Base-by-base conservation (phyloP, 495 filamentous ascomycete species). In the Chaetomium cochliodes region DNA sequence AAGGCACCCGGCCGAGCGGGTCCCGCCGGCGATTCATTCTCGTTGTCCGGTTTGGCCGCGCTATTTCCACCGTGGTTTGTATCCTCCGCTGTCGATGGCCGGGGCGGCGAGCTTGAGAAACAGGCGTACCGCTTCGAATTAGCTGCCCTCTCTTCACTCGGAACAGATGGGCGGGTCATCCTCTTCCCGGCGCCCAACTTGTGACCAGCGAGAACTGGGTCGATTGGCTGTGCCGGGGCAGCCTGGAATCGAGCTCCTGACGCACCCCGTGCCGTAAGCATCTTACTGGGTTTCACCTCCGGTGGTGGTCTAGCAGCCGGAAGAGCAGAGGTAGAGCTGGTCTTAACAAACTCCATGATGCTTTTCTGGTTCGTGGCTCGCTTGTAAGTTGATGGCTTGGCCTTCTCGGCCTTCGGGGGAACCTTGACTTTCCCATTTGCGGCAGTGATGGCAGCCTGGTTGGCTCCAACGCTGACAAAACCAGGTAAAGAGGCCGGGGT, bases 31-130 rank as follows among this genome's bases (percentile, higher is more conserved):
- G 67, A 37, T 18, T 78, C 73, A 20, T 72, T 71, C 18, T 70
- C 71, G 13, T 70, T 70, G 5, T 70, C 72, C 9, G 62, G 20
- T 3, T 28, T 50, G n/a, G 57, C 42, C 6, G 46, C 44, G n/a
- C 28, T 66, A 28, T 58, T 55, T 15, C 44, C 30, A 20, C 15
- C 5, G 39, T 13, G 5, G 16, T 53, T 20, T 9, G 46, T 46
- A 23, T 63, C 44, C 23, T 66, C 61, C 47, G 16, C 50, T 0
- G 60, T 3, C 16, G 66, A 44, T 8, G 74, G 73, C 44, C 69
- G 69, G 1, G 72, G 65, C 13, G 80, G 80, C 15, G 80, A 82
- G 67, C 80, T 82, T 0, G 80, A 82, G 54, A 82, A 82, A 59
- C 73, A 78, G 9, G 73, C 39, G 57, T 82, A 82, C n/a, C 76